Evolutionary conservation across 306 rosid genomes (phyloP), one percentile per base, ranked within the genome.

Genomic region (Bauhinia variegata): DNA sequence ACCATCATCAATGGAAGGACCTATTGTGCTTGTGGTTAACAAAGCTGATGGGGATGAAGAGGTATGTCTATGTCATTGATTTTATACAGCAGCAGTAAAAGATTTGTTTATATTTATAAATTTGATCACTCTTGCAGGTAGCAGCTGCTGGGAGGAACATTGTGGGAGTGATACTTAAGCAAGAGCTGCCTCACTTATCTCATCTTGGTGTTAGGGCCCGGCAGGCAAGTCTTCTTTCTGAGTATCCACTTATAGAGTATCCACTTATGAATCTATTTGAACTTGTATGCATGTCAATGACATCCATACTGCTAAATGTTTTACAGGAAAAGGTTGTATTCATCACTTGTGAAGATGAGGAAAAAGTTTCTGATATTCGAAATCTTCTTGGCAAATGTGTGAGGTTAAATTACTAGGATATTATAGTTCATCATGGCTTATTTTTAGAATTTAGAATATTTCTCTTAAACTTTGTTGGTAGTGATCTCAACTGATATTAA

Each of bases 171-270:
- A 76, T 93, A 61, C 97, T 93, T 54, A 82, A 83, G 76, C 99
- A 93, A 79, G 97, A 93, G 82, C 79, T 93, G 53, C 99, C 99
- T 85, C 99, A 93, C 88, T 84, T 90, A 41, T 93, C 99, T 86
- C 99, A 90, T 86, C 96, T 93, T 44, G 99, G 97, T 73, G 96
- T 93, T 75, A 81, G 99, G 77, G 99, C 99, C 32, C 85, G 99
- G 32, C 99, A 93, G 82, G 99, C 80, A 81, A 78, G 85, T 82
- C 64, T 15, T 76, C 65, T 79, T 74, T 70, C 47, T 53, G 63
- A 13, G 18, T 43, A 39, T 70, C 18, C 46, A 59, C 48, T 56
- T 14, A 23, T 23, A 23, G 70, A 54, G 99, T 18, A 23, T 16
- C 57, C 19, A 19, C 69, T 39, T 30, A 0, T 32, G 33, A 60